Evolutionary conservation across 192 early-diverging fungal species (phyloP), one percentile per base, ranked within the genome.

Genomic region (Rhizoclosmatium sp.): DNA sequence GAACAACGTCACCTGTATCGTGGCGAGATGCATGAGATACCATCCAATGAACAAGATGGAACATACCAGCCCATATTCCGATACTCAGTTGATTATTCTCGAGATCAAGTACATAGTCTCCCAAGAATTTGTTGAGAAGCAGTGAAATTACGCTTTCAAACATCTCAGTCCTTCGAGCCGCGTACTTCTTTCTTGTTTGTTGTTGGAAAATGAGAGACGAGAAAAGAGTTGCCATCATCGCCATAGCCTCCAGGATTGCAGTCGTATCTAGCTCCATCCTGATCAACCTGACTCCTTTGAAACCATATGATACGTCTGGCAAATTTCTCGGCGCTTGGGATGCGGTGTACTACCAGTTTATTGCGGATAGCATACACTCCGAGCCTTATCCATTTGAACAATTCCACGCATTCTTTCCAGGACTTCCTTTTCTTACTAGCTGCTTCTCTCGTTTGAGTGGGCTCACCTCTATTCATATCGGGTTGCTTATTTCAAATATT

Each of bases 61-160:
- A 44, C 65, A n/a, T 92, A 94, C 95, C 96, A 78, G 92, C 90
- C 97, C 96, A 99, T 62, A 99, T 94, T 45, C 93, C 96, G 69
- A 99, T 92, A 73, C 94, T 94, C 72, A 99, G 92, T 90, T 99
- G 96, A 65, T 91, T 94, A 44, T 94, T 93, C 78, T 97, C 95
- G 39, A 99, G 89, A 84, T 98, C 97, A 47, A 92, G 92, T 56
- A 98, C 95, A 91, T 98, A 97, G 78, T 96, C 95, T 56, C 97
- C 97, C 46, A 99, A 91, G 78, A 99, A 71, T 75, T 86, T 83
- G 71, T 87, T 87, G 40, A 87, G 79, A 16, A 87, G 75, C 41
- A 80, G 76, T 3, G 82, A 82, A 4, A 87, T 60, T 47, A 87
- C 61, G 31, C 72, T 65, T 61, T 87, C 86, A 61, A 87, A 84